Base-by-base conservation (phyloP, 768 basidiomycete species). In the Rickenella mellea region DNA sequence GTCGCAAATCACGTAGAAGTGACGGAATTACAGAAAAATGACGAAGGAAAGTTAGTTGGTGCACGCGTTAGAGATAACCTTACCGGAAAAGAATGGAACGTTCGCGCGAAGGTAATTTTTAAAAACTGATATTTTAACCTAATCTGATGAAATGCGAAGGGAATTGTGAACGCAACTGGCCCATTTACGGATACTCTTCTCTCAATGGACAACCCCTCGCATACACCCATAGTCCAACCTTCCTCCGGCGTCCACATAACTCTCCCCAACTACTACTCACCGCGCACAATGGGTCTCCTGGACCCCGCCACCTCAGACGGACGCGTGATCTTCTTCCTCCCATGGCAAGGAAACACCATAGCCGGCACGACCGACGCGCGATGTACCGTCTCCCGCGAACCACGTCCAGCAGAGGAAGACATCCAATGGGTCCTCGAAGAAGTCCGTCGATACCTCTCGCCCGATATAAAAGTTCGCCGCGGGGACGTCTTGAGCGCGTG, bases 311-410 rank as follows among this genome's bases (percentile, higher is more conserved):
- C 96, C 4, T 90, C 87, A 0, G 94, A 99, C 49, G 94, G 94
- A 0, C 83, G 94, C 21, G 93, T 99, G 42, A 94, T 99, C 56
- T 99, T 97, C 74, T 96, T 99, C 75, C 76, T 99, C 8, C 94
- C 94, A 0, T 99, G 96, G 94, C 83, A 97, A 64, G 94, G 94
- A 7, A 90, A 84, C 66, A 92, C 92, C 29, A 92, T 99, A 48
- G 94, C 94, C 1, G 94, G 94, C 20, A 97, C 96, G 2, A 99
- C 94, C 6, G 94, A 99, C 59, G 73, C 85, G 0, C 83, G 84
- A 0, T 79, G 84, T 2, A 56, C 64, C 1, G 84, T 94, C 41
- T 68, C 70, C 25, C 70, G 71, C 27, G 79, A 92, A 50, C 93
- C 93, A 4, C 70, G 74, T 3, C 88, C 93, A 1, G 68, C 73